Conservation (phyloP, 805 yeast genomes). For the Cephaloascus fragrans region DNA sequence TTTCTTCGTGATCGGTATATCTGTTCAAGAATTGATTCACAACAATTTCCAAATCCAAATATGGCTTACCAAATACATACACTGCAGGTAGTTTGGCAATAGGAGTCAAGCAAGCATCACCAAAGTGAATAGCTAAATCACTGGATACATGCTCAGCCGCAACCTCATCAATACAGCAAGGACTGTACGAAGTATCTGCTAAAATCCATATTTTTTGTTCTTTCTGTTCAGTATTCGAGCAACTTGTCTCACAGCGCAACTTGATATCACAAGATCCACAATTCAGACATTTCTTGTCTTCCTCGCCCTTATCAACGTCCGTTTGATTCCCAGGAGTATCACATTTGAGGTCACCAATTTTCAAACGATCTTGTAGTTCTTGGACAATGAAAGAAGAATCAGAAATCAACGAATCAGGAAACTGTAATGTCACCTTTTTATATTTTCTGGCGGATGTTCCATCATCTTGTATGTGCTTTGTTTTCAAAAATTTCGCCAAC, state of each 20-base stretch:
- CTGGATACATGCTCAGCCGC: conserved; percentile 90
- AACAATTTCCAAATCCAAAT: conserved; percentile 31
- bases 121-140: conserved; percentile 84
- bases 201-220: conserved; percentile 57
- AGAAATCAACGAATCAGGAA: conserved; percentile 72
- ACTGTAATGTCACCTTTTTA: conserved; percentile 68
- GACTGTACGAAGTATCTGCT: conserved; percentile 92
- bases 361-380: conserved; percentile 32
- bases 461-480: conserved; percentile 14
- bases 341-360: conserved; percentile 1
- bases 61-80: conserved; percentile 70
- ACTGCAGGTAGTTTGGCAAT: conserved; percentile 64
- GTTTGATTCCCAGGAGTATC: conserved; percentile 3
- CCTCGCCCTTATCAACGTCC: conserved; percentile 5
- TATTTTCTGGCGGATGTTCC: conserved; percentile 16
- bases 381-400: conserved; percentile 71
- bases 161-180: conserved; percentile 95
- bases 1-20: conserved; percentile 28
- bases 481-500: conserved; percentile 27
- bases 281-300: not conserved
- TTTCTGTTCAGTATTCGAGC: too few relatives aligned
- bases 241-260: too few relatives aligned
- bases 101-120: conserved; percentile 87
- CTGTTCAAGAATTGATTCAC: conserved; percentile 27
- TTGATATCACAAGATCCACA: not conserved